Evolutionary conservation across 495 filamentous ascomycete species (phyloP), one percentile per base, ranked within the genome.

Genomic region (Tuber microsphaerosporum): DNA sequence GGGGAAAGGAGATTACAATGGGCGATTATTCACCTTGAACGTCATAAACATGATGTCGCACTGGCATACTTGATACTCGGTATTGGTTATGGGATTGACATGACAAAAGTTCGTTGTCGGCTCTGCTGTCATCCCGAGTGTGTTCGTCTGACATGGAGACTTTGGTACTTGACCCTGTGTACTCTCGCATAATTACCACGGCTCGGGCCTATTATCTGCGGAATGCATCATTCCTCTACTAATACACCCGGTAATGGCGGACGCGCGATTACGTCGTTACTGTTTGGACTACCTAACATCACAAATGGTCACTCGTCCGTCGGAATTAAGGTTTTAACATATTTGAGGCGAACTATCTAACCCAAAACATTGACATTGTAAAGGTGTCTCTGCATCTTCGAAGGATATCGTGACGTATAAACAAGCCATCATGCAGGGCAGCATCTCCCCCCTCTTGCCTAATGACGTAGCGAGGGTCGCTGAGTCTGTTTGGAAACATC

Each of bases 361-460:
- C 56, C 56, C 56, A 65, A 65, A 31, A 65, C 31, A 65, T 65
- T n/a, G n/a, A 65, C 26, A 65, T 16, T 31, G 56, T 65, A 65
- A 31, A 65, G 56, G 12, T 65, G 56, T 65, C 56, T 65, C 26
- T 65, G 56, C 56, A 65, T 31, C 56, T 17, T 17, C 56, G 61
- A 71, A 72, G 73, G 68, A 73, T 75, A 71, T 75, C 73, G 75
- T 79, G 77, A 79, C 77, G 77, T 79, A 79, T 75, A 75, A 79
- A 75, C n/a, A 31, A 68, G 56, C 73, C 61, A 41, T 76, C 75
- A 79, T 79, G 72, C 72, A 79, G 76, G 76, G 77, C 51, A 70
- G 42, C 48, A 77, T 73, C 69, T 65, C 73, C 39, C n/a, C 73
- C 70, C 75, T 48, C 39, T 41, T 75, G 70, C 14, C n/a, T 65